phyloP scores from a whole-genome alignment of 176 grass and related monocot species.

The Oryza rufipogon region DNA sequence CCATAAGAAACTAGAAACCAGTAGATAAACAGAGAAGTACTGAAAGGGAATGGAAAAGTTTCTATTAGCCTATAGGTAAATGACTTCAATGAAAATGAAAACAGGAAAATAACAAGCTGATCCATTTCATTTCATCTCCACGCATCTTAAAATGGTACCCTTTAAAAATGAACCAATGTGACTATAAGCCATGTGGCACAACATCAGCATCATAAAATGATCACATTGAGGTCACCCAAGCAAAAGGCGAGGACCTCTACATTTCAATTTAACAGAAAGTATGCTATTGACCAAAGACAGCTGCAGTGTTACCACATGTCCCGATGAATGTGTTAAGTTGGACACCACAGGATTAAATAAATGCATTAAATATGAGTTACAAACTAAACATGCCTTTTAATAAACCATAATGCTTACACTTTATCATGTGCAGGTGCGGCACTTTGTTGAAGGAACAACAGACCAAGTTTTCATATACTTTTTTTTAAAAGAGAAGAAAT shows the following conservation, averaged over 20 bases:
- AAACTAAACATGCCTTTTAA: neutral
- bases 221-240: neutral
- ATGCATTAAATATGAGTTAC: conserved; percentile 7
- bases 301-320: neutral
- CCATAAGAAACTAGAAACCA: conserved; percentile 28
- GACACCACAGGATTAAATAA: neutral
- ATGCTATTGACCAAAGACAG: neutral
- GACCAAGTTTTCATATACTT: neutral
- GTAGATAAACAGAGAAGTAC: neutral
- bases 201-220: neutral
- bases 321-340: neutral
- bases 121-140: neutral
- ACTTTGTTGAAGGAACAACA: conserved; percentile 10
- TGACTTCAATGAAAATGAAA: neutral
- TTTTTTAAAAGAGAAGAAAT: neutral
- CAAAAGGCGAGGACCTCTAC: neutral
- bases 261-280: conserved; percentile 4
- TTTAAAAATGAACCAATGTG: conserved; percentile 10
- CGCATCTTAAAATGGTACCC: neutral
- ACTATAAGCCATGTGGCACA: conserved; percentile 1
- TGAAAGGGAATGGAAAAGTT: neutral
- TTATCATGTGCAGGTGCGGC: neutral
- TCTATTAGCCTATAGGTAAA: neutral
- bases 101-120: neutral
- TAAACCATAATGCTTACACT: neutral